These are phyloP conservation scores for Phanerodontia chrysosporium DNA, from an alignment of 768 basidiomycete species.

Conservation along the genomic window DNA sequence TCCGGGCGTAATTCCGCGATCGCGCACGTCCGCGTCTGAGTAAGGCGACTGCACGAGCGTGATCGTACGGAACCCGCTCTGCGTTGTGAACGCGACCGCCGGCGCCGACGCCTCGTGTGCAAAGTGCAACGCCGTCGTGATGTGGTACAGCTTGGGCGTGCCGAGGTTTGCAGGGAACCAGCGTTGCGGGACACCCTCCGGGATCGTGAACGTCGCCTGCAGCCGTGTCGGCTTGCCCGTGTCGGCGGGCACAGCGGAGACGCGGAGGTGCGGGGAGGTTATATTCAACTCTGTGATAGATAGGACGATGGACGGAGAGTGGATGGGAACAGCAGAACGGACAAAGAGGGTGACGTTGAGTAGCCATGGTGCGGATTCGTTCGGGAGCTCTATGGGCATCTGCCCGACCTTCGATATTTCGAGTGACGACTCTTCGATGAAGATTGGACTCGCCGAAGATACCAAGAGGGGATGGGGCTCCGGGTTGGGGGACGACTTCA, in stretches of 20 bases:
- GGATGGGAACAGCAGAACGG: conserved; percentile 36
- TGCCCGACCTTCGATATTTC: conserved; percentile 54
- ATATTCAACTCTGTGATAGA: conserved; percentile 45
- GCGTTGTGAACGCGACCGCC: conserved; percentile 32
- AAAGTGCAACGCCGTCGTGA: conserved; percentile 38
- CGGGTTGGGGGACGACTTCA: neutral
- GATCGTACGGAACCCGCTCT: conserved; percentile 58
- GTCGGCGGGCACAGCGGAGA: conserved; percentile 20
- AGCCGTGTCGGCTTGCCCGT: conserved; percentile 35
- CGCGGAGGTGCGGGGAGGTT: conserved; percentile 30
- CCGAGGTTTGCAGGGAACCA: conserved; percentile 58
- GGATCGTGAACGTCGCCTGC: conserved; percentile 40
- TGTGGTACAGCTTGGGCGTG: conserved; percentile 49
- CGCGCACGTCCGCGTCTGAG: conserved; percentile 36
- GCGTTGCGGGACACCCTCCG: conserved; percentile 41
- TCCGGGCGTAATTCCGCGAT: conserved; percentile 51
- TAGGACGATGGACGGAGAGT: conserved; percentile 35
- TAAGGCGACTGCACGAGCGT: conserved; percentile 47
- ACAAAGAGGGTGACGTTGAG: conserved; percentile 50
- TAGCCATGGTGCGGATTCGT: conserved; percentile 49
- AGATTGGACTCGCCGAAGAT: conserved; percentile 25
- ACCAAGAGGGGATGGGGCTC: conserved; percentile 22
- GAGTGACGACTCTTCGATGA: conserved; percentile 49
- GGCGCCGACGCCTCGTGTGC: conserved; percentile 5
- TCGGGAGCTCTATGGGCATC: conserved; percentile 35